Conservation (phyloP, 345 rosid genomes). For the Pugionium cornutum region DNA sequence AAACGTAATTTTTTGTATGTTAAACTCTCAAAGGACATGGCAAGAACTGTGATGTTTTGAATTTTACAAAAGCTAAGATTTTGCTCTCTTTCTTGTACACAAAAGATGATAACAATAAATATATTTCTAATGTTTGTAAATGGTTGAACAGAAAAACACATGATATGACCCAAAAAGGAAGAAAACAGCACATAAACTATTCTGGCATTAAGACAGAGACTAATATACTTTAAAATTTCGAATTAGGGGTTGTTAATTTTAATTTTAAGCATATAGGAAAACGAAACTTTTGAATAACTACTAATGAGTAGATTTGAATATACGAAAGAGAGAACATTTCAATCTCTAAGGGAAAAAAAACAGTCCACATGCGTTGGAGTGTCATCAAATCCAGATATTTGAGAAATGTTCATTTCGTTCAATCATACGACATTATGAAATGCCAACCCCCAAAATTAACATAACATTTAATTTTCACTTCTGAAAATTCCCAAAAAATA, state of each 20-base stretch:
- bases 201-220: not conserved
- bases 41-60: not conserved
- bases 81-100: not conserved
- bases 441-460: not conserved
- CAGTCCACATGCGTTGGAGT: constrained; percentile 34
- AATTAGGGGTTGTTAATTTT: not conserved
- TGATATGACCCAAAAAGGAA: not conserved
- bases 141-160: constrained; percentile 3
- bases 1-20: not conserved
- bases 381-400: constrained; percentile 5
- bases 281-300: not conserved
- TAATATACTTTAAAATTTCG: not conserved
- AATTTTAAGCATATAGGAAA: not conserved
- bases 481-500: not conserved
- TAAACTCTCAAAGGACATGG: not conserved
- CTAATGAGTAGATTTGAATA: not conserved
- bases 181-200: not conserved
- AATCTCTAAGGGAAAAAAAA: not conserved
- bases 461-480: not conserved
- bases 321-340: not conserved
- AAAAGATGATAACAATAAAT: no score
- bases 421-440: constrained; percentile 7
- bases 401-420: constrained; percentile 6
- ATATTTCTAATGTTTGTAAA: not conserved
- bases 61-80: not conserved